These are phyloP conservation scores for Plantago major DNA, from an alignment of 257 asterid genomes.

Conservation along the genomic window DNA sequence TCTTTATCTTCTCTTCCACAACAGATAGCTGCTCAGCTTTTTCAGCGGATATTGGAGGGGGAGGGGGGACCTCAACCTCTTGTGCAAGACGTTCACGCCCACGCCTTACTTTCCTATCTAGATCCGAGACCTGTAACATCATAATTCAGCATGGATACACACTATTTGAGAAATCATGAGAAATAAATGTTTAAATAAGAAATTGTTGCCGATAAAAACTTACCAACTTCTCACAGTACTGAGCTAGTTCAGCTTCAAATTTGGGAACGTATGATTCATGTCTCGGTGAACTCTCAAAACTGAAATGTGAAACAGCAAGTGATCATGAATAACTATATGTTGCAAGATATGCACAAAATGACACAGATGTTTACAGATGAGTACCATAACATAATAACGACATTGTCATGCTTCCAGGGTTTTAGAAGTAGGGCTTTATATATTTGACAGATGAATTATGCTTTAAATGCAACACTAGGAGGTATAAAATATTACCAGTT, in stretches of 20 bases:
- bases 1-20: conserved; percentile 91
- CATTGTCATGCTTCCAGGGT: background rate
- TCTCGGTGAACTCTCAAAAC: conserved; percentile 91
- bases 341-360: background rate
- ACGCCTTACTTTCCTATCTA: conserved; percentile 93
- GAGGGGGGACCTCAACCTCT: conserved; percentile 81
- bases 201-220: conserved; percentile 27
- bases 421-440: too few species aligned
- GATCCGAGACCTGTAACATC: conserved; percentile 68
- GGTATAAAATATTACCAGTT: background rate
- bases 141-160: background rate
- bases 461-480: background rate
- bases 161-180: conserved; percentile 4
- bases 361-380: background rate
- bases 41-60: conserved; percentile 94
- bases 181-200: conserved; percentile 9
- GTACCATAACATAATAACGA: background rate
- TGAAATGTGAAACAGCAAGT: conserved; percentile 33
- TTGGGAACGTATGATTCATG: conserved; percentile 78
- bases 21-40: conserved; percentile 83
- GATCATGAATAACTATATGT: background rate
- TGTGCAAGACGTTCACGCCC: conserved; percentile 97
- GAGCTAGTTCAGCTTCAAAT: conserved; percentile 94
- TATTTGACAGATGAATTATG: too few species aligned
- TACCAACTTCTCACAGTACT: conserved; percentile 90